Base-by-base conservation (phyloP, 805 yeast genomes). In the Saturnispora mendoncae region DNA sequence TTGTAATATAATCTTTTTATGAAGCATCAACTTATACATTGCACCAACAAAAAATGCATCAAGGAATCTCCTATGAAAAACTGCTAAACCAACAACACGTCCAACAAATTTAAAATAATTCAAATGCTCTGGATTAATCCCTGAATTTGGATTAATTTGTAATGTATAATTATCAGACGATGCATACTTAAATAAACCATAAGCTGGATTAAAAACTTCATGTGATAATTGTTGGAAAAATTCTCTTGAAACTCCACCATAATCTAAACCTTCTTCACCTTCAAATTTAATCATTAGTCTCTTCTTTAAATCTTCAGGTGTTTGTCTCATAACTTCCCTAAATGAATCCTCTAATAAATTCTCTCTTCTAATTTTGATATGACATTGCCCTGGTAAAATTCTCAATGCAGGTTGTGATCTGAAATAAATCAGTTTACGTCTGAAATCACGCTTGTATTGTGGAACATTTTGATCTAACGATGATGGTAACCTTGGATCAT, bases 21-120 rank as follows among this genome's bases (percentile, higher is more conserved):
- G 85, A 53, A 92, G 71, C 83, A 92, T 86, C 97, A 92, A 86
- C 69, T 92, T 92, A 67, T 92, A 92, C 62, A 92, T 76, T 1
- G 98, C 97, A 51, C 96, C 96, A 54, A 94, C 95, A 64, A 92
- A 92, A 74, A 92, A 92, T 0, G 97, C 97, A 63, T 92, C 99
- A 60, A 92, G 68, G 68, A 92, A 92, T 62, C 98, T 77, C 63
- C 98, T 78, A 62, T 92, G 98, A 87, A 92, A 92, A 15, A 92
- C 95, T 64, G 97, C 97, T 52, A 92, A 71, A 35, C 98, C 99
- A 44, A 92, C 97, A 44, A 88, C 95, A 66, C 99, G 80, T 51
- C 99, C 99, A 60, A 92, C 88, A 60, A 92, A 92, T 64, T 88
- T 90, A 80, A 92, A 92, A 66, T 92, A 92, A 63, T 87, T 88